Conservation (phyloP, 176 grass and related monocot species). For the Puya raimondii region DNA sequence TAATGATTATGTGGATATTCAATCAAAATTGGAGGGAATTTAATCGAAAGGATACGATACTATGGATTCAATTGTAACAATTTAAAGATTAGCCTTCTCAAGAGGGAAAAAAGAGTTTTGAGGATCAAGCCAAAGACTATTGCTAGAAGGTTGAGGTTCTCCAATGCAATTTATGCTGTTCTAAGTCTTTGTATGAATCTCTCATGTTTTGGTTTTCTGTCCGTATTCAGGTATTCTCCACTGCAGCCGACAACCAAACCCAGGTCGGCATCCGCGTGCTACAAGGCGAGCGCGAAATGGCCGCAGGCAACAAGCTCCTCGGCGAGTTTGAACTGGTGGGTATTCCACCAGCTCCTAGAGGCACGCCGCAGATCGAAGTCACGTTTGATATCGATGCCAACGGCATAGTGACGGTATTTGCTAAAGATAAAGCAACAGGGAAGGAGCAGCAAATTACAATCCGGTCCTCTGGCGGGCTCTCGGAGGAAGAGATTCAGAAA, state of each 20-base stretch:
- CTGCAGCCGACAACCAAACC: conserved; percentile 43
- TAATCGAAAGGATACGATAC: no score
- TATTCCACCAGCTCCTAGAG: conserved; percentile 32
- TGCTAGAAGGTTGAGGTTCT: no score
- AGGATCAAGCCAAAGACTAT: no score
- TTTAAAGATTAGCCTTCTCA: no score
- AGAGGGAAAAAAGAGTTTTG: no score
- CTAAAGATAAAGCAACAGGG: conserved; percentile 36
- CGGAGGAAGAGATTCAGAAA: conserved; percentile 35
- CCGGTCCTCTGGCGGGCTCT: conserved; percentile 32
- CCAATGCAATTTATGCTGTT: no score
- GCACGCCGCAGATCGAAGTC: conserved; percentile 34
- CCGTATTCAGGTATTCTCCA: conserved; percentile 31
- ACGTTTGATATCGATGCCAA: conserved; percentile 49
- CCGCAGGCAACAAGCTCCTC: conserved; percentile 35
- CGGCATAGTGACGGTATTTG: conserved; percentile 30
- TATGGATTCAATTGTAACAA: no score
- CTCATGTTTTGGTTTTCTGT: neutral
- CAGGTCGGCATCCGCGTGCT: conserved; percentile 30
- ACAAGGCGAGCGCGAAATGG: conserved; percentile 45
- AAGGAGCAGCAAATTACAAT: conserved; percentile 52
- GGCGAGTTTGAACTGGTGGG: conserved; percentile 41
- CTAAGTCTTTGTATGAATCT: no score
- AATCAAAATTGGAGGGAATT: no score
- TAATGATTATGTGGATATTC: no score